phyloP scores from a whole-genome alignment of 2,329 filamentous ascomycete species.

The Dactylellina drechsleri region DNA sequence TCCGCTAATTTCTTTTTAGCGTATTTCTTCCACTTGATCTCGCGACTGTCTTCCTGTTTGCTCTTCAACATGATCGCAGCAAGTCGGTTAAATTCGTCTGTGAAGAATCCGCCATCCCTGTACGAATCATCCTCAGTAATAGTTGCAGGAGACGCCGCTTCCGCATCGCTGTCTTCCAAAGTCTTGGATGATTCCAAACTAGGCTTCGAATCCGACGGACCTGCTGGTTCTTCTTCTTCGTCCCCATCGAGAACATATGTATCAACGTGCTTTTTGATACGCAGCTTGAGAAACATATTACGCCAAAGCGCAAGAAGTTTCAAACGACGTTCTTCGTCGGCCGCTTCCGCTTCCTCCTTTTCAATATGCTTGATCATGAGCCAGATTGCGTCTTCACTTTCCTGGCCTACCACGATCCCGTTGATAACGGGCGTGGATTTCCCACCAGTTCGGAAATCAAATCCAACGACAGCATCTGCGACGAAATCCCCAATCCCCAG shows the following conservation, averaged over 20 bases:
- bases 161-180: constrained; percentile 1
- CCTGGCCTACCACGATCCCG: constrained; percentile 80
- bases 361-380: constrained; percentile 59
- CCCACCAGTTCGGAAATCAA: constrained; percentile 80
- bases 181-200: constrained; percentile 3
- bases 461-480: constrained; percentile 88
- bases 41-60: constrained; percentile 7
- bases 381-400: constrained; percentile 66
- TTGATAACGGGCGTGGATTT: constrained; percentile 84
- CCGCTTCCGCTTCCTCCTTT: constrained; percentile 37
- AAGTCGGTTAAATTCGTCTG: constrained; percentile 34
- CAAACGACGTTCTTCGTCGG: constrained; percentile 21
- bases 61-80: constrained; percentile 17
- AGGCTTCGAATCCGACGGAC: neutral
- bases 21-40: constrained; percentile 19
- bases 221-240: neutral
- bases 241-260: constrained; percentile 62
- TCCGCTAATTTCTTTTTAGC: constrained; percentile 15
- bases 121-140: constrained; percentile 52
- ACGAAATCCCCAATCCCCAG: constrained; percentile 77
- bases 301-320: constrained; percentile 67
- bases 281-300: constrained; percentile 71
- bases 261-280: constrained; percentile 78
- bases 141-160: constrained; percentile 59
- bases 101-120: constrained; percentile 39